Evolutionary conservation across 139 green algal genomes (phyloP).

Genomic region (Protoeuglena noctilucae): DNA sequence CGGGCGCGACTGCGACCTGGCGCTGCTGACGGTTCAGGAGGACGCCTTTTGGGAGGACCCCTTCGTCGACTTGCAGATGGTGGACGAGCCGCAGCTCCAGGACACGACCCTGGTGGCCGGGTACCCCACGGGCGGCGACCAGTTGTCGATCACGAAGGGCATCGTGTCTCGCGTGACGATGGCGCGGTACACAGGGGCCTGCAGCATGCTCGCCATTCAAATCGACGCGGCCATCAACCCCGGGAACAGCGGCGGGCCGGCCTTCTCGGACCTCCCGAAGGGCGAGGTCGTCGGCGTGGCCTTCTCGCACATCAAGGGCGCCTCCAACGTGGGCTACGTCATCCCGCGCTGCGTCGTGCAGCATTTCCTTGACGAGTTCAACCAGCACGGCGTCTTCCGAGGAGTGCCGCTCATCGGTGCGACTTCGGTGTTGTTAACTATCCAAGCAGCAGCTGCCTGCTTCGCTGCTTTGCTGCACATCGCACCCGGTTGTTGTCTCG

Average conservation of each 20-base stretch:
- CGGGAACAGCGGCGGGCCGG: constrained; percentile 58
- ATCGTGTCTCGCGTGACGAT: constrained; percentile 40
- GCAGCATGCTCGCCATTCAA: constrained; percentile 9
- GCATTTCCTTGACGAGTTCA: constrained; percentile 50
- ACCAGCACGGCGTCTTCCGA: constrained; percentile 24
- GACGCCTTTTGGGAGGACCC: constrained; percentile 46
- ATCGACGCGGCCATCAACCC: constrained; percentile 42
- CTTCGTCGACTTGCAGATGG: constrained; percentile 38
- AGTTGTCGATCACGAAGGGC: constrained; percentile 38
- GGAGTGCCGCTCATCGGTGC: constrained; percentile 12
- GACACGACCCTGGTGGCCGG: constrained; percentile 48
- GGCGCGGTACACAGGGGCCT: constrained; percentile 19
- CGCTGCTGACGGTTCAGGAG: constrained; percentile 54
- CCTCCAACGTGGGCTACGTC: constrained; percentile 68
- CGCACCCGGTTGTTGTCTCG: no score
- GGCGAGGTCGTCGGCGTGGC: constrained; percentile 38
- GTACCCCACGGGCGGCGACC: constrained; percentile 52
- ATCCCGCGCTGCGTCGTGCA: constrained; percentile 44
- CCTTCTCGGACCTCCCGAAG: constrained; percentile 37
- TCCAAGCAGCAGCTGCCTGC: no score
- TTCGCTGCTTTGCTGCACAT: no score
- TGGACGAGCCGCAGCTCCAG: constrained; percentile 59
- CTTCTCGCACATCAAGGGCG: constrained; percentile 43
- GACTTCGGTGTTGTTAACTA: no score
- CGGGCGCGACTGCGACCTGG: constrained; percentile 37